Base-by-base conservation (phyloP, 176 grass and related monocot species). In the Oryza meridionalis region DNA sequence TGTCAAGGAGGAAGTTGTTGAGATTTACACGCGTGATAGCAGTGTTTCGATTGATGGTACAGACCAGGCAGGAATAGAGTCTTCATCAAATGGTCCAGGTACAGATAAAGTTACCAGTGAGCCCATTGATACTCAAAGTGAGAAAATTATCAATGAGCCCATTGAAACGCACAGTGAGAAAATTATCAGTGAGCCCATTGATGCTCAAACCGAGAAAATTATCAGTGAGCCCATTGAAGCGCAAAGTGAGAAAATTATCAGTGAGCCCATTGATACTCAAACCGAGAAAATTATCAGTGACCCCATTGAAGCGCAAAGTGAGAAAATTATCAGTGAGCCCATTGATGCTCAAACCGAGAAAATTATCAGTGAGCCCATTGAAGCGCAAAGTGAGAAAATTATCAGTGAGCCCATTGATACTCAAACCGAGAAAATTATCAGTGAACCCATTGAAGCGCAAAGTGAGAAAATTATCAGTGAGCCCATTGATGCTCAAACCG, bases 1-100 rank as follows among this genome's bases (percentile, higher is more conserved):
- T 67, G 82, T 81, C 17, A 29, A 49, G 26, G 46, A 95, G 84
- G 90, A 95, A 70, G 49, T 86, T 49, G 64, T 87, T 84, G 87
- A 82, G 72, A 84, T 90, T 67, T 75, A 73, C 68, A 53, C 38
- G 10, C 29, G 24, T 67, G 88, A 87, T 62, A 79, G 22, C 70
- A 44, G 73, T 80, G 80, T 86, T 35, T 53, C 76, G 29, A 68
- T 76, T 81, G 53, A 73, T 42, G 67, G 13, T 21, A 43, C 47
- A 35, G 73, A 70, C 65, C 81, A 71, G 17, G 17, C 43, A 77
- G 82, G 70, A 46, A 76, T 82, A 59, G 73, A 85, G 47, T 84
- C 29, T 90, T 35, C 77, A 65, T 62, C 64, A 71, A 79, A 70
- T 72, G 63, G 68, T 82, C 17, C n/a, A 13, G 65, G 40, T 71